Evolutionary conservation across 352 stramenopile genomes (phyloP), one percentile per base, ranked within the genome.

Genomic region (Pythium sp.): DNA sequence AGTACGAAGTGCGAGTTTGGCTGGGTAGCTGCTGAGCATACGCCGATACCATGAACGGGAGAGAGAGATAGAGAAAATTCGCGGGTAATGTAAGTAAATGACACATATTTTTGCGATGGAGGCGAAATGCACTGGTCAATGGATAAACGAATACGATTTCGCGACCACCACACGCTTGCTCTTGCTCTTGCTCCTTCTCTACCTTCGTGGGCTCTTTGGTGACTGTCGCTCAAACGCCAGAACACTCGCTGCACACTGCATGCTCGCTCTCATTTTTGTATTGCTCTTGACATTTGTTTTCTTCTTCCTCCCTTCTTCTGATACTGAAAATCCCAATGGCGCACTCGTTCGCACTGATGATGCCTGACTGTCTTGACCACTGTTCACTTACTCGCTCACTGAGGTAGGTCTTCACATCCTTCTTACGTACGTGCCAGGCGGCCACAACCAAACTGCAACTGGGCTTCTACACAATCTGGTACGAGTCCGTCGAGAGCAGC

Each of bases 391-490:
- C 22, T 28, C 24, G 26, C 53, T 58, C 26, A 28, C 26, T 58
- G 18, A 43, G 14, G 5, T 26, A 32, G 30, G 30, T 32, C 30
- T 32, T 32, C 30, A 32, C 54, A 41, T 22, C 15, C 22, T 47
- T 38, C 11, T 38, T n/a, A 47, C 5, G 41, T 20, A 47, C 5
- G 15, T 47, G 14, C 15, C 14, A 7, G 15, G 12, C 41, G 12
- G 15, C 53, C 28, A 60, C 24, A 24, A 20, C 20, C 54, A 60
- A 43, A 60, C 28, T 60, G 54, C 54, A 22, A 41, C 36, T 26
- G 7, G 54, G 28, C 28, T n/a, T 92, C 82, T 94, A 96, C 76
- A 92, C 83, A 77, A 96, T 91, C 68, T 93, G 83, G 75, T 96
- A 96, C 73, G 82, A 82, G 62, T 96, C 86, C 56, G 88, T 93